A percentile compares a stretch with the other conserved stretches of the same genome.
Evolutionary conservation across 257 asterid genomes (phyloP).

Genomic region (Scutellaria barbata): DNA sequence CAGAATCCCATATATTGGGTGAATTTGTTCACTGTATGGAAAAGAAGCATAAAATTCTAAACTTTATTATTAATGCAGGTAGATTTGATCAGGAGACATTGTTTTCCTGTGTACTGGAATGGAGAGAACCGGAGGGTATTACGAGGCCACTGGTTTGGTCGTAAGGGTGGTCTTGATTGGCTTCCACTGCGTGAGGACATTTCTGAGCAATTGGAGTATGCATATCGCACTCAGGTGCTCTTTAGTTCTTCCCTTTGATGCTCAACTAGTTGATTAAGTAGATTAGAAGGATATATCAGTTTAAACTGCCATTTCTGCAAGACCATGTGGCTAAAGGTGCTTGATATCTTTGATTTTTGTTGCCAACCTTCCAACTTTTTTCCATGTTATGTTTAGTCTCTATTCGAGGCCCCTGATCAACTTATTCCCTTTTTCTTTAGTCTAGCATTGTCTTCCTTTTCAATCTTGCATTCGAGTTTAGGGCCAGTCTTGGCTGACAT

Average conservation of each 20-base stretch:
- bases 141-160: conserved; percentile 99
- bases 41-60: conserved; percentile 31
- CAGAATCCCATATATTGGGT: too few species aligned
- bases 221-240: conserved; percentile 72
- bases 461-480: neutral
- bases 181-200: conserved; percentile 95
- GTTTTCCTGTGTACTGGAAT: conserved; percentile 96
- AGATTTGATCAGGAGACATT: conserved; percentile 85
- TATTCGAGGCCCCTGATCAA: conserved; percentile 18
- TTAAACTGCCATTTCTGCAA: conserved; percentile 12
- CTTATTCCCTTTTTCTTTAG: conserved; percentile 3
- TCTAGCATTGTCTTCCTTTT: conserved; percentile 23
- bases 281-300: conserved; percentile 13
- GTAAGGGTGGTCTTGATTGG: conserved; percentile 96
- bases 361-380: conserved; percentile 21
- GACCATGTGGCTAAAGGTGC: conserved; percentile 1
- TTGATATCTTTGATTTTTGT: neutral
- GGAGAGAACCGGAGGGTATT: conserved; percentile 90
- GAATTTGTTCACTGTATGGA: too few species aligned
- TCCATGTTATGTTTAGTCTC: conserved; percentile 18
- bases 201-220: conserved; percentile 95
- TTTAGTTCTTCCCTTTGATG: conserved; percentile 25
- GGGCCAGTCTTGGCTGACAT: conserved; percentile 16
- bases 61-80: conserved; percentile 55
- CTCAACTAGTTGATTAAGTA: conserved; percentile 26